Conservation (phyloP, 2,329 filamentous ascomycete species). For the Cordyceps javanica region DNA sequence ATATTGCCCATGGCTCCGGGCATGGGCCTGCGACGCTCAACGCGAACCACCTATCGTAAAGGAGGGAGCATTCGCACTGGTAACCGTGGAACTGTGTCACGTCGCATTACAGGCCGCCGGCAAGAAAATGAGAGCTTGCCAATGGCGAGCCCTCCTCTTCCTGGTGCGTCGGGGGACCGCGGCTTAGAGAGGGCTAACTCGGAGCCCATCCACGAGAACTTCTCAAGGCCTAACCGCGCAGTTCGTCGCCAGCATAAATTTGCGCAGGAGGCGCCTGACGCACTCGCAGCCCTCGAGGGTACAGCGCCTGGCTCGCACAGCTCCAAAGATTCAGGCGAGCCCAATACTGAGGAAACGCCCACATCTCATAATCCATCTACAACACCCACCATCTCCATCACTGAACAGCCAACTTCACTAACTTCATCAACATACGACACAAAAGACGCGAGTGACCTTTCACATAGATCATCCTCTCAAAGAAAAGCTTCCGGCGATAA, state of each 20-base stretch:
- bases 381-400: conserved; percentile 38
- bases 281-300: conserved; percentile 43
- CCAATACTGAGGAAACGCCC: conserved; percentile 27
- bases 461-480: conserved; percentile 51
- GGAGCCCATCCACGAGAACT: conserved; percentile 59
- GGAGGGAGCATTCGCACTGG: conserved; percentile 77
- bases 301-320: conserved; percentile 25
- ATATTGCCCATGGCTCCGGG: conserved; percentile 76
- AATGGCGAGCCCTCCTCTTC: conserved; percentile 25
- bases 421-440: conserved; percentile 31
- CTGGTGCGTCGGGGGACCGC: conserved; percentile 43
- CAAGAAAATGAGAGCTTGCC: conserved; percentile 47
- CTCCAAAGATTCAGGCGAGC: conserved; percentile 18
- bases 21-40: conserved; percentile 79
- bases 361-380: conserved; percentile 29
- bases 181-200: conserved; percentile 60
- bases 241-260: conserved; percentile 44
- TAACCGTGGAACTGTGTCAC: conserved; percentile 68
- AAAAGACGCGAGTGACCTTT: conserved; percentile 31
- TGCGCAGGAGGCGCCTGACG: conserved; percentile 35
- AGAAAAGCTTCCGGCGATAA: conserved; percentile 29
- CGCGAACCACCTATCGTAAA: conserved; percentile 81
- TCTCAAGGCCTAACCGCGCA: conserved; percentile 51
- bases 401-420: conserved; percentile 57
- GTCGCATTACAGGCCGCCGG: conserved; percentile 58